Percentiles rank a stretch among this genome's conserved stretches.
Evolutionary conservation across 495 filamentous ascomycete species (phyloP).

Genomic region (Neurospora sp.): DNA sequence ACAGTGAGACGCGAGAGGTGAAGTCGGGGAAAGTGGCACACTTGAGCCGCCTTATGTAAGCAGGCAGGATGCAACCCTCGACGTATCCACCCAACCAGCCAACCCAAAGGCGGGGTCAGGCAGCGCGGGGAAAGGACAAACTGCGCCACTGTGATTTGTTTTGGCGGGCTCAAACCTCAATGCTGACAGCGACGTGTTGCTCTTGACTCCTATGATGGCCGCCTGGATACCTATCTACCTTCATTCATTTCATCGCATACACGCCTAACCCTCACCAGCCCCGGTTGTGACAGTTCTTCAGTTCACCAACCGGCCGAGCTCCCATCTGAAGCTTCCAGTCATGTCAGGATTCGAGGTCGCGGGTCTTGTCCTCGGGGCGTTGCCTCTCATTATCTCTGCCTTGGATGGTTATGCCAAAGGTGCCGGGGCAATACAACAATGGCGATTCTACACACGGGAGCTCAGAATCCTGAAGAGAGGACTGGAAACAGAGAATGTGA

Average conservation of each 20-base stretch:
- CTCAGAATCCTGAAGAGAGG: slow-evolving; percentile 21
- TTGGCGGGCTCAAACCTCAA: neutral
- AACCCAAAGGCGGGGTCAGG: neutral
- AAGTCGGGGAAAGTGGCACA: neutral
- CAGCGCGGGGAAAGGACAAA: neutral
- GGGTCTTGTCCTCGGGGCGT: slow-evolving; percentile 29
- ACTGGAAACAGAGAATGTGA: slow-evolving; percentile 22
- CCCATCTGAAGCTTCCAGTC: neutral
- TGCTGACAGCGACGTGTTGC: neutral
- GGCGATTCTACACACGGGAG: slow-evolving; percentile 17
- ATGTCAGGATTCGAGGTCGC: slow-evolving; percentile 38
- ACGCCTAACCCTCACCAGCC: neutral
- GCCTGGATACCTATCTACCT: no score
- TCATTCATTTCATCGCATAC: neutral
- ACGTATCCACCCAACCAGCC: neutral
- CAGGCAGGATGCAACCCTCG: neutral
- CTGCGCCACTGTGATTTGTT: neutral
- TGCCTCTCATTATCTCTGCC: slow-evolving; percentile 30
- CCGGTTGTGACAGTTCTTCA: neutral
- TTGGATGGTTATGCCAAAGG: slow-evolving; percentile 28
- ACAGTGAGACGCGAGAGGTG: neutral
- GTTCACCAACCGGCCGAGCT: neutral
- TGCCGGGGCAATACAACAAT: slow-evolving; percentile 15
- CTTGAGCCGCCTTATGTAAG: neutral
- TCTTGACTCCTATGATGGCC: neutral